phyloP scores from a whole-genome alignment of 345 rosid genomes.

The Laguncularia racemosa region DNA sequence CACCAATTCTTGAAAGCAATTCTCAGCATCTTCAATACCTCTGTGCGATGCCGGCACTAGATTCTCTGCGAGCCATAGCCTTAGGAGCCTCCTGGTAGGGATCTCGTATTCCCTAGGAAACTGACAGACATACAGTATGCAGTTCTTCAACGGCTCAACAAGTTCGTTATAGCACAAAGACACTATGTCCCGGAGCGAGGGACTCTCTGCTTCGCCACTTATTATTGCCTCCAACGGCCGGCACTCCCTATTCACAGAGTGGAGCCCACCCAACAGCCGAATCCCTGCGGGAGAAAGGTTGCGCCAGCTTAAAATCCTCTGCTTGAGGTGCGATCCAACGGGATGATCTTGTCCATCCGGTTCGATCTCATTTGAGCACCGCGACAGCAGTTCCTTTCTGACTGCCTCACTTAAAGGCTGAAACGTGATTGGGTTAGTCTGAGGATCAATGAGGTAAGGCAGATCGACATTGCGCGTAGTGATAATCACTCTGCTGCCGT shows the following conservation, averaged over 20 bases:
- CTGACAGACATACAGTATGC: constrained; percentile 21
- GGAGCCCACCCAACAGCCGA: neutral
- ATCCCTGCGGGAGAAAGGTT: neutral
- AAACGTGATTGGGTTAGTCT: too few relatives aligned
- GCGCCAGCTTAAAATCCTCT: neutral
- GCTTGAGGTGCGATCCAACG: too few relatives aligned
- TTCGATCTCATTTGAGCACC: neutral
- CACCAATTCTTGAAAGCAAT: constrained; percentile 8
- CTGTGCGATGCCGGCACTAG: neutral
- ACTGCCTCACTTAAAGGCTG: neutral
- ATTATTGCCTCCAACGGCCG: neutral
- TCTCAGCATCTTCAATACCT: constrained; percentile 1
- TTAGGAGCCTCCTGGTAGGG: constrained; percentile 23
- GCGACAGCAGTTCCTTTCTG: constrained; percentile 1
- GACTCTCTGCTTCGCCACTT: neutral
- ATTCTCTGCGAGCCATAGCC: constrained; percentile 31
- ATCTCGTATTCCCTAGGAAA: constrained; percentile 23
- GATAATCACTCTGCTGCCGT: constrained; percentile 2
- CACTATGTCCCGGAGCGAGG: neutral
- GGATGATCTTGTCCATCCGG: too few relatives aligned
- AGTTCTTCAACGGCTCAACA: constrained; percentile 1
- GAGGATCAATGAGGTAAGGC: too few relatives aligned
- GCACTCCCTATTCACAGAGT: neutral
- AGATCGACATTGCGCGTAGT: neutral
- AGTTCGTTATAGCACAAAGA: constrained; percentile 6